Evolutionary conservation across 2,329 filamentous ascomycete species (phyloP).

Genomic region (Aspergillus sp.): DNA sequence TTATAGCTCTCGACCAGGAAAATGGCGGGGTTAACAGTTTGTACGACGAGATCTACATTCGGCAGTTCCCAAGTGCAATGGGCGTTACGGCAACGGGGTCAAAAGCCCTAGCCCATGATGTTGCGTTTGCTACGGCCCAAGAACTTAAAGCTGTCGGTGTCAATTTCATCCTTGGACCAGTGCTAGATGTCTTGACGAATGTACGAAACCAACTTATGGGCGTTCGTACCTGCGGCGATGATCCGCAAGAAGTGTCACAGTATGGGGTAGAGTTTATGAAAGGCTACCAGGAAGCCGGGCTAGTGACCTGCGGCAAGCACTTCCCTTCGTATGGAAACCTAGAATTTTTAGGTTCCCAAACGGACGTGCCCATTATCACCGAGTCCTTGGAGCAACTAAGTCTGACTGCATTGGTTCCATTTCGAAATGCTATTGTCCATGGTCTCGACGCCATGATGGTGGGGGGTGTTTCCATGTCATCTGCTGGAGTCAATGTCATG

Average conservation of each 20-base stretch:
- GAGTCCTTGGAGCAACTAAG: conserved; percentile 91
- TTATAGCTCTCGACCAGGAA: conserved; percentile 93
- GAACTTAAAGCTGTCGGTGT: conserved; percentile 91
- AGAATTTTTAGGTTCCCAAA: conserved; percentile 84
- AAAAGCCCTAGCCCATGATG: conserved; percentile 78
- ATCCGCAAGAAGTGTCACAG: conserved; percentile 90
- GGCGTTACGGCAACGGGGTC: conserved; percentile 90
- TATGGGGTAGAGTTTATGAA: conserved; percentile 89
- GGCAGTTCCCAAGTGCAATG: conserved; percentile 97
- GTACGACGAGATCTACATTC: conserved; percentile 92
- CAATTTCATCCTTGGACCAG: conserved; percentile 92
- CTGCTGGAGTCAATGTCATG: conserved; percentile 88
- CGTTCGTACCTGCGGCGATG: conserved; percentile 85
- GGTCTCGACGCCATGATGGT: conserved; percentile 95
- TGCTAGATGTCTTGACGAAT: conserved; percentile 91
- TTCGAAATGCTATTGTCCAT: conserved; percentile 82
- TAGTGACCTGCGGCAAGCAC: conserved; percentile 91
- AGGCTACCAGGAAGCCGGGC: conserved; percentile 86
- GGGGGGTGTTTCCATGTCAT: conserved; percentile 88
- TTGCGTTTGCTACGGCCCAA: conserved; percentile 89
- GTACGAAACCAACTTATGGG: conserved; percentile 86
- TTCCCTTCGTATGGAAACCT: conserved; percentile 96
- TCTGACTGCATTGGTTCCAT: conserved; percentile 86
- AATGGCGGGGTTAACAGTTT: conserved; percentile 97
- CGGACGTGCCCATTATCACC: conserved; percentile 93